Conservation (phyloP, 768 basidiomycete genomes). For the Trametes cubensis region DNA sequence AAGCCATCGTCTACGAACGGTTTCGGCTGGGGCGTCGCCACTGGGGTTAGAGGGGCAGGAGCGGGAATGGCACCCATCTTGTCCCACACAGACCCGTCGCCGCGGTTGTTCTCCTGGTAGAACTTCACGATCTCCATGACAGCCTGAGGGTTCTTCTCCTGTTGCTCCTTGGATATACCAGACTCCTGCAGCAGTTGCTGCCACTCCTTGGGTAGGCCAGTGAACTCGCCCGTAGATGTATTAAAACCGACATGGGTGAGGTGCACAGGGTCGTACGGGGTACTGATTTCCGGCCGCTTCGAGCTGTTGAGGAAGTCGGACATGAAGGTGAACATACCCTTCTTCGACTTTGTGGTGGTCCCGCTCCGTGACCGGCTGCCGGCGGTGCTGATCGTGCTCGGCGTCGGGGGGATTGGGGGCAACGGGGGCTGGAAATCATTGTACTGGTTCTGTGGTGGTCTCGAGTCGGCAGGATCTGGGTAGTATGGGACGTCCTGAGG, state of each 20-base stretch:
- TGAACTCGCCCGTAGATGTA: conserved; percentile 97
- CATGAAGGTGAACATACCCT: conserved; percentile 65
- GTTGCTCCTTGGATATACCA: conserved; percentile 91
- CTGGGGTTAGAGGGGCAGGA: conserved; percentile 24
- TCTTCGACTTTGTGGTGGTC: conserved; percentile 51
- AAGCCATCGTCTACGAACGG: conserved; percentile 50
- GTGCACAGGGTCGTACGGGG: conserved; percentile 98
- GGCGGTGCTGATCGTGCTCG: conserved; percentile 28
- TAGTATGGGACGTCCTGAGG: conserved; percentile 39
- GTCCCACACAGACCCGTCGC: conserved; percentile 66
- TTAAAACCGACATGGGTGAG: conserved; percentile 99
- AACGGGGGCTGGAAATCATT: conserved; percentile 22
- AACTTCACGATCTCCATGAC: conserved; percentile 99
- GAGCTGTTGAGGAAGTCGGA: conserved; percentile 76
- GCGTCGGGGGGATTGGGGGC: conserved; percentile 22
- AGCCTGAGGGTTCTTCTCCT: conserved; percentile 97
- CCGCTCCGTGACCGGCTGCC: conserved; percentile 46
- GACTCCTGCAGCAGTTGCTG: conserved; percentile 95
- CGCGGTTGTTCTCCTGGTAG: conserved; percentile 86
- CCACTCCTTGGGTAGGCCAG: conserved; percentile 98
- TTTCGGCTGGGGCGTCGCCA: conserved; percentile 14
- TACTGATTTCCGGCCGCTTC: conserved; percentile 90
- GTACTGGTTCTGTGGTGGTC: conserved; percentile 24
- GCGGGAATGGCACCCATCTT: conserved; percentile 55
- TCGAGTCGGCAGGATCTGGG: conserved; percentile 30